These are phyloP conservation scores for Aspergillus funiculosus DNA, from an alignment of 495 filamentous ascomycete species.

Conservation along the genomic window DNA sequence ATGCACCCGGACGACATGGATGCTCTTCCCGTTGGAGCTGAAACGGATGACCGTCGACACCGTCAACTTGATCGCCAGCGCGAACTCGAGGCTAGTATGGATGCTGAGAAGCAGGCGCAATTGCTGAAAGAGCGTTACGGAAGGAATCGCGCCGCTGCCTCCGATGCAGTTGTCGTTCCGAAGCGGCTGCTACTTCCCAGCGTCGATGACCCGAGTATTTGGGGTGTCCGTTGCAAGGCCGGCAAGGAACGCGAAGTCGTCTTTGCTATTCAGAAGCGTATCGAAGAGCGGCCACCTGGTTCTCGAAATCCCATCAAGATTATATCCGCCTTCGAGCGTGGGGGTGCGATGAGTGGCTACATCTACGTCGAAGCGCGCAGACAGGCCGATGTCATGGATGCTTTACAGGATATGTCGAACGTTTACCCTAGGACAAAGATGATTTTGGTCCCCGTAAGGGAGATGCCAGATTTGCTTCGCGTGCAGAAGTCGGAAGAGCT, in stretches of 20 bases:
- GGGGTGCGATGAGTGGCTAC: constrained; percentile 81
- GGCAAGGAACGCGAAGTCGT: constrained; percentile 92
- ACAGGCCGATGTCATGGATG: constrained; percentile 76
- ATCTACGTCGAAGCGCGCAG: constrained; percentile 89
- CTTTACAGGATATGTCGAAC: constrained; percentile 75
- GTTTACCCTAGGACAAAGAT: constrained; percentile 80
- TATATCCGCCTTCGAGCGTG: constrained; percentile 84
- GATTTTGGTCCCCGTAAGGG: constrained; percentile 86
- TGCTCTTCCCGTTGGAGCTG: constrained; percentile 70
- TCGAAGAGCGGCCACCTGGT: constrained; percentile 64
- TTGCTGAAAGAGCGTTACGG: constrained; percentile 80
- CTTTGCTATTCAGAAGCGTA: constrained; percentile 76
- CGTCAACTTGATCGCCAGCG: constrained; percentile 89
- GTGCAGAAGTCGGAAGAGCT: constrained; percentile 82
- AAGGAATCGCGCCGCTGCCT: constrained; percentile 52
- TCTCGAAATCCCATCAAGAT: constrained; percentile 73
- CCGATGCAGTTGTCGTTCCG: constrained; percentile 64
- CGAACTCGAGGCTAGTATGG: constrained; percentile 74
- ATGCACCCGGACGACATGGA: constrained; percentile 84
- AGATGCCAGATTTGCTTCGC: constrained; percentile 93
- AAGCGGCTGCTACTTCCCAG: constrained; percentile 84
- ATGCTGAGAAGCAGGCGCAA: constrained; percentile 89
- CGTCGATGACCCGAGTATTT: constrained; percentile 93
- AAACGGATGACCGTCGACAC: constrained; percentile 85
- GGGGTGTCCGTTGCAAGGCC: constrained; percentile 86